Base-by-base conservation (phyloP, 176 grass and related monocot genomes). In the Oryza brachyantha region DNA sequence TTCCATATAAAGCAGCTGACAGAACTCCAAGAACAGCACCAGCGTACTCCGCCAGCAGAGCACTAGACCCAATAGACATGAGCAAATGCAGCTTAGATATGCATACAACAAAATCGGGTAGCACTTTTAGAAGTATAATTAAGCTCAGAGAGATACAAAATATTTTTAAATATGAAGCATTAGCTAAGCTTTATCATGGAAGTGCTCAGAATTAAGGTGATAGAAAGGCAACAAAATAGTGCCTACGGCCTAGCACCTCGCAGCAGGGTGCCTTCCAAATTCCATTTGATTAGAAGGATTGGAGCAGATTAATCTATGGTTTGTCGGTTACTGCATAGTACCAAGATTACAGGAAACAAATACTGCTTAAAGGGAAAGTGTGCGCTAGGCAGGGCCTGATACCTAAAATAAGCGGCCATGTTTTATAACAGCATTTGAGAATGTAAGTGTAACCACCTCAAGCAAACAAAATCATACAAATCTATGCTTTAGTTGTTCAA, bases 1-100 rank as follows among this genome's bases (percentile, higher is more conserved):
- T 81, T 88, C 96, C 92, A 85, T 95, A 95, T 72, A 98, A 95
- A 82, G 83, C 80, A 67, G 92, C 90, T 67, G 96, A 98, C 61
- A 98, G 86, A 86, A 99, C 92, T 87, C 96, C 96, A 88, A 99
- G 92, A 78, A 95, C 81, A 42, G 96, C 96, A 87, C 96, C 96
- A 68, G 96, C 88, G 79, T 99, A 99, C 81, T 99, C 92, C 22
- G 87, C 92, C 75, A 95, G 76, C 75, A 99, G 71, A 78, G 92
- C 68, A n/a, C 96, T 99, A 86, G 65, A 80, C 75, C 80, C 87
- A 89, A 84, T 40, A 74, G 76, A 64, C 65, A 86, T 77, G 68
- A 82, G 64, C 28, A 82, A 42, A 39, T 73, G 31, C 25, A 81
- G 46, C 70, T 87, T 84, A 91, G 76, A 86, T 67, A 10, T 40